These are phyloP conservation scores for Colletotrichum neosansevieriae DNA, from an alignment of 2,329 filamentous ascomycete species.

Conservation along the genomic window DNA sequence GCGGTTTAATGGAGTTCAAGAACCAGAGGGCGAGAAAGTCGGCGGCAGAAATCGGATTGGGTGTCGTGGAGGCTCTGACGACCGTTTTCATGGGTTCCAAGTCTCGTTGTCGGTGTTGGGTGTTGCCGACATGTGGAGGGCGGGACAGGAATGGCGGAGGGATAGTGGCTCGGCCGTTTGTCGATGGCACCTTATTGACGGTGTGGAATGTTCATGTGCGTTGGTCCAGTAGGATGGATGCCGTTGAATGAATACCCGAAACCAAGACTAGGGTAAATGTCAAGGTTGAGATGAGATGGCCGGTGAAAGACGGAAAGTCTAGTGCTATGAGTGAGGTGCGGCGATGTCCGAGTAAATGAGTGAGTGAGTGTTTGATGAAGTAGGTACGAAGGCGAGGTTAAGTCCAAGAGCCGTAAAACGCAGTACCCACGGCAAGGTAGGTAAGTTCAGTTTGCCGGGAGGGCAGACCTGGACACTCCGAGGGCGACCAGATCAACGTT, in stretches of 20 bases:
- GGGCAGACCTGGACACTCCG: neutral
- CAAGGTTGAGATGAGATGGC: conserved; percentile 27
- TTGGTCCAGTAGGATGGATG: conserved; percentile 5
- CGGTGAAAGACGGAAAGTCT: conserved; percentile 27
- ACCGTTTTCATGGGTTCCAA: conserved; percentile 29
- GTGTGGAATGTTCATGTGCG: neutral
- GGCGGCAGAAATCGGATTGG: conserved; percentile 12
- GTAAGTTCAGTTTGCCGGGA: conserved; percentile 19
- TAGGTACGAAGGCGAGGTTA: neutral
- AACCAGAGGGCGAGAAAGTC: neutral
- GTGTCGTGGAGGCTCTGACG: conserved; percentile 2
- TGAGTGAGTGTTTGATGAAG: conserved; percentile 4
- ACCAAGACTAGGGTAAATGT: conserved; percentile 4
- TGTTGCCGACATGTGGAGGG: conserved; percentile 32
- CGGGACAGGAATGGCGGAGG: conserved; percentile 17
- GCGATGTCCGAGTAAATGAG: neutral
- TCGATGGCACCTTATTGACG: conserved; percentile 9
- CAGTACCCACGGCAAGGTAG: neutral
- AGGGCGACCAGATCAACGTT: conserved; percentile 16
- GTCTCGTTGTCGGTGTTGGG: conserved; percentile 16
- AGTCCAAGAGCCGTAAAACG: too few species aligned
- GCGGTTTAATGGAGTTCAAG: conserved; percentile 15
- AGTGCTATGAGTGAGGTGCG: conserved; percentile 2
- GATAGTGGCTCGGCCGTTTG: conserved; percentile 26
- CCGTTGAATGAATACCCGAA: conserved; percentile 2